Conservation (phyloP, 108 stramenopile genomes). For the Seminavis robusta region DNA sequence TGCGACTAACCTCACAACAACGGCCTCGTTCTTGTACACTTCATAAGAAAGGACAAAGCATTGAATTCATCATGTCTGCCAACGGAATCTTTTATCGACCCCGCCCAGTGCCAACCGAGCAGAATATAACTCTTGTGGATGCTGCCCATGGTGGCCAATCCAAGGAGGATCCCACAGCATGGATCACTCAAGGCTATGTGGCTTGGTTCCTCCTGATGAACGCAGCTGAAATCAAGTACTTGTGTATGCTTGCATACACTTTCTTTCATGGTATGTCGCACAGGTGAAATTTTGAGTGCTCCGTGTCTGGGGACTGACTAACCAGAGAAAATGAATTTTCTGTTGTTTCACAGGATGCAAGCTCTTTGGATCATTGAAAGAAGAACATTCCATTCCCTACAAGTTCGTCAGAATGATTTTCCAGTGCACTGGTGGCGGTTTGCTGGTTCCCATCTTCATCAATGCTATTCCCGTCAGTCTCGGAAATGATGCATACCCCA, state of each 20-base stretch:
- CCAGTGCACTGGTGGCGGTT: constrained; percentile 84
- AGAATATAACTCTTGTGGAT: background rate
- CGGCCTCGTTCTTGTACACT: background rate
- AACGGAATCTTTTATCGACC: background rate
- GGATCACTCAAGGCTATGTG: constrained; percentile 73
- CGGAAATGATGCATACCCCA: constrained; percentile 76
- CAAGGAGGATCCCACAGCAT: constrained; percentile 67
- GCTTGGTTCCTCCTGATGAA: constrained; percentile 73
- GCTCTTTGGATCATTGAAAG: constrained; percentile 46
- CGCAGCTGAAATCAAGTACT: constrained; percentile 69
- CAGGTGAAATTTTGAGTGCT: background rate
- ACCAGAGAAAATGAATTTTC: constrained; percentile 1
- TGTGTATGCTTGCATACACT: constrained; percentile 76
- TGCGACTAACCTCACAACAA: background rate
- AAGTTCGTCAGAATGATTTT: constrained; percentile 70
- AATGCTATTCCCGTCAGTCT: constrained; percentile 79
- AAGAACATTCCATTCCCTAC: constrained; percentile 51
- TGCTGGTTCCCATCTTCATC: constrained; percentile 83
- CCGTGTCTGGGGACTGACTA: background rate
- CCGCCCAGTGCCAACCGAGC: background rate
- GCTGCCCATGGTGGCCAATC: background rate
- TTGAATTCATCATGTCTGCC: background rate
- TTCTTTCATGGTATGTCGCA: constrained; percentile 57
- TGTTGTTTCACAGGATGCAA: constrained; percentile 50
- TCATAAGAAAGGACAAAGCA: background rate